Conservation (phyloP, 495 filamentous ascomycete genomes). For the Aspergillus indologenus region DNA sequence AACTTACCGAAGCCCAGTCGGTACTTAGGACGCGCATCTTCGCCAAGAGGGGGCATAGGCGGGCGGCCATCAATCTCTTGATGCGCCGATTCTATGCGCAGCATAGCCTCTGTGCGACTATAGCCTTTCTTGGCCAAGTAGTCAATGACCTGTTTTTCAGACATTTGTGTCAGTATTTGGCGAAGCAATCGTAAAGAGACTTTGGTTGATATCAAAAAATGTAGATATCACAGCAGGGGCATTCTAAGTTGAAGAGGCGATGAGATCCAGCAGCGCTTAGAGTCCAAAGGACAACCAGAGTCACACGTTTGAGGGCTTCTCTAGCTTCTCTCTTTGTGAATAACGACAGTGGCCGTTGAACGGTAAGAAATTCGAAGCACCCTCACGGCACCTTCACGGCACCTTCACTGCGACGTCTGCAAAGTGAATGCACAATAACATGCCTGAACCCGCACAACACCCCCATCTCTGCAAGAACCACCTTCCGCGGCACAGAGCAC, state of each 20-base stretch:
- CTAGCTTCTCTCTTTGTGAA: not conserved
- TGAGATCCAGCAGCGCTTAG: not conserved
- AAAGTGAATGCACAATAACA: not conserved
- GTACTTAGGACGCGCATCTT: slow-evolving; percentile 73
- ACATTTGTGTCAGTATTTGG: not conserved
- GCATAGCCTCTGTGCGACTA: slow-evolving; percentile 84
- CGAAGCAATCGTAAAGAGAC: too few species aligned
- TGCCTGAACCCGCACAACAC: not conserved
- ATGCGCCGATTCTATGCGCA: slow-evolving; percentile 83
- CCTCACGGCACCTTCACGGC: too few species aligned
- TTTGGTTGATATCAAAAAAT: too few species aligned
- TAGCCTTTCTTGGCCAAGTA: slow-evolving; percentile 97
- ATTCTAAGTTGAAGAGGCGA: not conserved
- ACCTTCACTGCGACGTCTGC: not conserved
- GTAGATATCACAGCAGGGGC: not conserved
- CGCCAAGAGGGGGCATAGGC: slow-evolving; percentile 62
- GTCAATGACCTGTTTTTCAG: slow-evolving; percentile 72
- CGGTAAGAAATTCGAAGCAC: too few species aligned
- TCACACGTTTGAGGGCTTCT: not conserved
- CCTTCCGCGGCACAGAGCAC: not conserved
- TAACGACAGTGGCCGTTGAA: not conserved
- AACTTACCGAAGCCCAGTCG: slow-evolving; percentile 62
- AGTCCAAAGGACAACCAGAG: not conserved
- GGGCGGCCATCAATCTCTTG: slow-evolving; percentile 74
- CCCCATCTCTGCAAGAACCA: not conserved